Evolutionary conservation across 2,329 filamentous ascomycete genomes (phyloP), one percentile per base, ranked within the genome.

Genomic region (Fusarium albidum): DNA sequence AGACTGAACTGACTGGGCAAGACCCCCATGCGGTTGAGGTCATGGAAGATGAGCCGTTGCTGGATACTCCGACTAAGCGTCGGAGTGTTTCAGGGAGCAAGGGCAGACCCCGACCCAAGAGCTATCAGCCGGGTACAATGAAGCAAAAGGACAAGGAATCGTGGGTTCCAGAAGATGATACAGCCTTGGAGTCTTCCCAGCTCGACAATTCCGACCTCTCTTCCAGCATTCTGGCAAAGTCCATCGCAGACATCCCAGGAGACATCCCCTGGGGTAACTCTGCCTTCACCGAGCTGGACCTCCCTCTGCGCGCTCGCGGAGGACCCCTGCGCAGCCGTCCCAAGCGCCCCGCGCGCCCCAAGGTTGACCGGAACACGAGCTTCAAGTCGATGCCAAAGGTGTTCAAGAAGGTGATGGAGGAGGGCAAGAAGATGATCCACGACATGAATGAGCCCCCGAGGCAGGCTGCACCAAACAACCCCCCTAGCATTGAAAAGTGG

Each of bases 401-500:
- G 8, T 73, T 88, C 55, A 87, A 86, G 64, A 87, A 85, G 67
- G 85, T 87, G 7, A 79, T 88, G 52, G 82, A 78, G 37, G 85
- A 85, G 52, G 83, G 84, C 42, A 87, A 83, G 71, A 87, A 87
- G 70, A 86, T 88, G 11, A 80, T 88, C 31, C 80, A 85, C 12
- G 84, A 88, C 49, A 80, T 79, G 49, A 80, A 79, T 35, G 85
- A 88, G 43, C 78, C 82, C 4, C 80, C 80, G 1, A 79, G 79
- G 40, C 77, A 79, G 8, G 72, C 76, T 3, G 71, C 73, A 3
- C 62, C 68, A 10, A 87, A 87, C 54, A 80, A 84, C 35, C 85
- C 85, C 6, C 82, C 81, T 1, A 87, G 80, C 63, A 88, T 88
- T 47, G 85, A 88, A 66, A 86, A 80, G 17, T 88, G 85, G 85